phyloP scores from a whole-genome alignment of 179 eudicot species.

The Gypsophila paniculata region DNA sequence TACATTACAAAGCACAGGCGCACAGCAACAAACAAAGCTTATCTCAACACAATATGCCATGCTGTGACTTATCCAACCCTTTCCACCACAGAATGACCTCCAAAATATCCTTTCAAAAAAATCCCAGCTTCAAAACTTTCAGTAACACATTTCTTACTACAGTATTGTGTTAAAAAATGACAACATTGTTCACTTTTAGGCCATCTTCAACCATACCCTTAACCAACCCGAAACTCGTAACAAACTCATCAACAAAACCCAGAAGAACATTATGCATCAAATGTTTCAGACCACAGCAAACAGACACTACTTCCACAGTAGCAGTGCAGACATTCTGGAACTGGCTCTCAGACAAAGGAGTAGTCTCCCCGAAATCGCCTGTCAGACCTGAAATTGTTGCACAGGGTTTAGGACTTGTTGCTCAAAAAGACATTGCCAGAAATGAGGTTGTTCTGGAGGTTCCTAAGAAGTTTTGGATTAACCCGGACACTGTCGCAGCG shows the following conservation, averaged over 20 bases:
- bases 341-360: slow-evolving; percentile 73
- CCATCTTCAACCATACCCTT: slow-evolving; percentile 29
- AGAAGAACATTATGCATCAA: slow-evolving; percentile 28
- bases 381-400: slow-evolving; percentile 58
- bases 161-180: slow-evolving; percentile 23
- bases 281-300: slow-evolving; percentile 36
- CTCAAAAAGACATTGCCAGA: slow-evolving; percentile 58
- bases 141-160: not conserved
- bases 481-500: slow-evolving; percentile 63
- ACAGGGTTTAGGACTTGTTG: slow-evolving; percentile 83
- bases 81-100: not conserved
- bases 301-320: slow-evolving; percentile 25
- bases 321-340: slow-evolving; percentile 70
- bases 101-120: not conserved
- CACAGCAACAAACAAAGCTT: not conserved
- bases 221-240: slow-evolving; percentile 18
- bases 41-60: slow-evolving; percentile 8
- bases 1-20: no score
- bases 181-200: slow-evolving; percentile 28
- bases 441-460: slow-evolving; percentile 93
- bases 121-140: not conserved
- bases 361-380: slow-evolving; percentile 58
- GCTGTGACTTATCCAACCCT: slow-evolving; percentile 5
- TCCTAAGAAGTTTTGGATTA: slow-evolving; percentile 79
- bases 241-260: slow-evolving; percentile 15